Evolutionary conservation across 371 early-diverging fungal species (phyloP).

Genomic region (Mortierella sp.): DNA sequence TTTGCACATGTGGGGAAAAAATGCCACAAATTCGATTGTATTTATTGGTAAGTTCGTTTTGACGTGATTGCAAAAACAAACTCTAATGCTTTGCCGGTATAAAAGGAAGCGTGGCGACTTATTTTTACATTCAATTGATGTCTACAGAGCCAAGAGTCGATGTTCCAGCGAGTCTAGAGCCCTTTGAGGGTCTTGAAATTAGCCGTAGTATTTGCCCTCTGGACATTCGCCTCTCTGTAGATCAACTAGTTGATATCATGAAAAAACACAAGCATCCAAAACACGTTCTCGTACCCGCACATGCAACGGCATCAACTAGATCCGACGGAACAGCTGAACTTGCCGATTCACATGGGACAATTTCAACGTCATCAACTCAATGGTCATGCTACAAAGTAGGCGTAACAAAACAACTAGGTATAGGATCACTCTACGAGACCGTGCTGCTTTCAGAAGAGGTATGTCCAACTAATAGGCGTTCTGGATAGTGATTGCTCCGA

Average conservation of each 20-base stretch:
- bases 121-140: neutral
- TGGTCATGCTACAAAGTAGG: conserved; percentile 50
- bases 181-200: conserved; percentile 39
- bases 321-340: conserved; percentile 30
- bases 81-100: neutral
- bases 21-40: conserved; percentile 60
- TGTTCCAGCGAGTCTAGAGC: conserved; percentile 36
- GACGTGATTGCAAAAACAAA: neutral
- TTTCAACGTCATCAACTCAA: conserved; percentile 28
- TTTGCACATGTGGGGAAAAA: conserved; percentile 60
- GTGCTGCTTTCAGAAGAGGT: conserved; percentile 54
- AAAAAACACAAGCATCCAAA: conserved; percentile 37
- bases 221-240: conserved; percentile 47
- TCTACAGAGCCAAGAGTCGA: conserved; percentile 44
- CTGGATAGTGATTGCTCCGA: neutral
- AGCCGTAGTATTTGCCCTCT: conserved; percentile 34
- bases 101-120: neutral
- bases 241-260: conserved; percentile 51
- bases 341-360: conserved; percentile 32
- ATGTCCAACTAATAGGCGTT: neutral
- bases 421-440: conserved; percentile 48
- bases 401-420: conserved; percentile 45
- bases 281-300: conserved; percentile 44
- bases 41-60: conserved; percentile 55
- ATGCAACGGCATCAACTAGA: conserved; percentile 19